Conservation (phyloP, 2,329 filamentous ascomycete species). For the Talaromyces albobiverticillius region DNA sequence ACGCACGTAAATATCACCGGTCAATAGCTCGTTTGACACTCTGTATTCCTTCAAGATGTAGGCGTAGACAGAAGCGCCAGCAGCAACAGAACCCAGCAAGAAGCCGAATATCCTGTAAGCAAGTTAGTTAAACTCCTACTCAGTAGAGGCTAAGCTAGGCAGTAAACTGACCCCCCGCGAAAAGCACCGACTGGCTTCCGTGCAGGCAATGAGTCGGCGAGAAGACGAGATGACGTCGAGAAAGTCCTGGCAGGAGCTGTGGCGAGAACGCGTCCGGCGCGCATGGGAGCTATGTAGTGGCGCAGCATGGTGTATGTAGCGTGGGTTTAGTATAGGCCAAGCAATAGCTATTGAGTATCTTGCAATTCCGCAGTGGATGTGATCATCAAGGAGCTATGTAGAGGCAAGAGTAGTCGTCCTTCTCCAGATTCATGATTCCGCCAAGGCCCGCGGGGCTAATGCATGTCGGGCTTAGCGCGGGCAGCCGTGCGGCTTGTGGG, state of each 20-base stretch:
- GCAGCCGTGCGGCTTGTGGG: neutral
- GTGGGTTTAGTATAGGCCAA: neutral
- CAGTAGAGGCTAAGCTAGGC: neutral
- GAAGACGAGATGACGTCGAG: conserved; percentile 35
- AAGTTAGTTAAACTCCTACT: conserved; percentile 8
- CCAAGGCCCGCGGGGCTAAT: too few species aligned
- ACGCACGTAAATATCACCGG: conserved; percentile 93
- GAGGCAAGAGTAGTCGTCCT: too few species aligned
- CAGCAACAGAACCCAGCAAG: conserved; percentile 75
- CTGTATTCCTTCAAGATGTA: conserved; percentile 94
- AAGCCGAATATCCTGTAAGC: conserved; percentile 79
- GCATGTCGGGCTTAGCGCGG: too few species aligned
- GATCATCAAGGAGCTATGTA: too few species aligned
- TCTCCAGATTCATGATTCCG: too few species aligned
- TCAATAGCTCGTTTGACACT: conserved; percentile 86
- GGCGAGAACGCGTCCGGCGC: conserved; percentile 21
- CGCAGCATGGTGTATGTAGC: neutral
- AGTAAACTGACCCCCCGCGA: conserved; percentile 62
- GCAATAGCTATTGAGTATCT: too few species aligned
- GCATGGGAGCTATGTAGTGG: neutral
- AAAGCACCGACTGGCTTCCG: conserved; percentile 69
- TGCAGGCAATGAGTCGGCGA: conserved; percentile 46
- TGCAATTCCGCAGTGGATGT: too few species aligned
- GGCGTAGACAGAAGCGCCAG: conserved; percentile 81
- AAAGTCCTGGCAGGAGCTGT: conserved; percentile 22